These are phyloP conservation scores for Sordariomycetes sp. DNA, from an alignment of 2,329 filamentous ascomycete genomes.

Conservation along the genomic window DNA sequence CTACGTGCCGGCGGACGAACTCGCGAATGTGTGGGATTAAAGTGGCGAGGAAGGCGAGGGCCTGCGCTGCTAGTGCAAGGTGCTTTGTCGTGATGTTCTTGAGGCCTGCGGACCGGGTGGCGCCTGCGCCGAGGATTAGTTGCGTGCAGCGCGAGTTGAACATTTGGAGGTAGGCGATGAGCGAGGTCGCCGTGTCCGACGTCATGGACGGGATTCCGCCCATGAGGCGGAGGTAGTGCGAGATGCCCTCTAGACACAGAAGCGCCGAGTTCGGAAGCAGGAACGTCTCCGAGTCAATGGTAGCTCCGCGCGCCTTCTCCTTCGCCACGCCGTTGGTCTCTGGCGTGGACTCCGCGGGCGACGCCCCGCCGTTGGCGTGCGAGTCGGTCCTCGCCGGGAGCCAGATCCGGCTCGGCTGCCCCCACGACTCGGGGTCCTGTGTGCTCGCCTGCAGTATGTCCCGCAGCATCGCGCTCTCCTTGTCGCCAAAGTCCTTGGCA, in stretches of 20 bases:
- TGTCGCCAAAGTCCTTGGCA: slow-evolving; percentile 59
- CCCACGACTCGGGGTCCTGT: slow-evolving; percentile 55
- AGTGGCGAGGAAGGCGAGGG: slow-evolving; percentile 74
- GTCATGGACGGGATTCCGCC: slow-evolving; percentile 82
- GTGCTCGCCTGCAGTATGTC: slow-evolving; percentile 58
- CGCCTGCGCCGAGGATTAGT: slow-evolving; percentile 87
- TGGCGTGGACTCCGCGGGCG: slow-evolving; percentile 19
- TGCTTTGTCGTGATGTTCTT: slow-evolving; percentile 97
- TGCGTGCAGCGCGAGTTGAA: slow-evolving; percentile 97
- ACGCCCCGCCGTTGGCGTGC: slow-evolving; percentile 13
- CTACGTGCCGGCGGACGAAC: slow-evolving; percentile 68
- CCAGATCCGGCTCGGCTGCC: slow-evolving; percentile 45
- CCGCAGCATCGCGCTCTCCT: slow-evolving; percentile 44
- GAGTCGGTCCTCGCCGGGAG: slow-evolving; percentile 25
- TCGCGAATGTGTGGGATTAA: slow-evolving; percentile 84
- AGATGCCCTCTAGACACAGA: slow-evolving; percentile 67
- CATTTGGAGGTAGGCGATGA: slow-evolving; percentile 77
- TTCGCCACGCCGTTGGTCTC: slow-evolving; percentile 39
- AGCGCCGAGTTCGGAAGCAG: slow-evolving; percentile 76
- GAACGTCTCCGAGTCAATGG: slow-evolving; percentile 74
- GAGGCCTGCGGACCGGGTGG: slow-evolving; percentile 74
- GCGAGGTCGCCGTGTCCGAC: slow-evolving; percentile 61
- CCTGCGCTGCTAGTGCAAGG: slow-evolving; percentile 80
- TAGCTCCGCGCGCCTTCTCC: slow-evolving; percentile 55
- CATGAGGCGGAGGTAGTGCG: slow-evolving; percentile 71